A percentile compares a stretch with the other conserved stretches of the same genome.
Conservation (phyloP, 2,329 filamentous ascomycete species). For the Claviceps purpurea region DNA sequence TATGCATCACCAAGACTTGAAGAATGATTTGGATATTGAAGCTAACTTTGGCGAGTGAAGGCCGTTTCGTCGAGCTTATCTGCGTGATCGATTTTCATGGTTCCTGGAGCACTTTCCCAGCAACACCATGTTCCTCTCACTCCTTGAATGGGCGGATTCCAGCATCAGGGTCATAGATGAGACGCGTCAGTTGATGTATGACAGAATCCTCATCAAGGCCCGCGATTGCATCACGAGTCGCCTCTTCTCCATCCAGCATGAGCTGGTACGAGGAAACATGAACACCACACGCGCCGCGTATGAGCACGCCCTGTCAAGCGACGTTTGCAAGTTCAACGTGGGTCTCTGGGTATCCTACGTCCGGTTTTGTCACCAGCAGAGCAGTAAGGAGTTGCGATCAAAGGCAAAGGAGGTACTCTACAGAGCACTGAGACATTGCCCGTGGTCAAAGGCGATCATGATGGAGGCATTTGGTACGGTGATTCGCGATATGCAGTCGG, state of each 20-base stretch:
- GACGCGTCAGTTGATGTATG: constrained; percentile 51
- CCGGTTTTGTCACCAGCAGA: constrained; percentile 25
- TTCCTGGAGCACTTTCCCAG: constrained; percentile 54
- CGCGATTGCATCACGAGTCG: constrained; percentile 31
- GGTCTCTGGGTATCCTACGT: constrained; percentile 38
- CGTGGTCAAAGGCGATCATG: constrained; percentile 34
- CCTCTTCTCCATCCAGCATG: constrained; percentile 38
- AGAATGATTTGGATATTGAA: neutral
- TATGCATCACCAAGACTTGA: neutral
- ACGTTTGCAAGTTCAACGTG: constrained; percentile 24
- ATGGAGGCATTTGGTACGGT: constrained; percentile 39
- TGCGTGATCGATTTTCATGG: constrained; percentile 47
- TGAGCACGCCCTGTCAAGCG: constrained; percentile 34
- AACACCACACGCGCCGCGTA: constrained; percentile 38
- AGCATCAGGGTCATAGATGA: constrained; percentile 64
- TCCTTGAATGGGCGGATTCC: constrained; percentile 63
- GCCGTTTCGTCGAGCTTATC: constrained; percentile 52
- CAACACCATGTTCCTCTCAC: constrained; percentile 62
- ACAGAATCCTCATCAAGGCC: constrained; percentile 29
- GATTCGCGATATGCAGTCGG: constrained; percentile 28
- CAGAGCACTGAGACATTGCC: constrained; percentile 32
- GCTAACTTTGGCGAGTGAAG: constrained; percentile 17
- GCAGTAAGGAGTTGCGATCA: constrained; percentile 22
- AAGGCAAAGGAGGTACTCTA: constrained; percentile 36
- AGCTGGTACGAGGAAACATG: constrained; percentile 31